These are phyloP conservation scores for Aspergillus niger DNA, from an alignment of 2,329 filamentous ascomycete species.

Conservation along the genomic window DNA sequence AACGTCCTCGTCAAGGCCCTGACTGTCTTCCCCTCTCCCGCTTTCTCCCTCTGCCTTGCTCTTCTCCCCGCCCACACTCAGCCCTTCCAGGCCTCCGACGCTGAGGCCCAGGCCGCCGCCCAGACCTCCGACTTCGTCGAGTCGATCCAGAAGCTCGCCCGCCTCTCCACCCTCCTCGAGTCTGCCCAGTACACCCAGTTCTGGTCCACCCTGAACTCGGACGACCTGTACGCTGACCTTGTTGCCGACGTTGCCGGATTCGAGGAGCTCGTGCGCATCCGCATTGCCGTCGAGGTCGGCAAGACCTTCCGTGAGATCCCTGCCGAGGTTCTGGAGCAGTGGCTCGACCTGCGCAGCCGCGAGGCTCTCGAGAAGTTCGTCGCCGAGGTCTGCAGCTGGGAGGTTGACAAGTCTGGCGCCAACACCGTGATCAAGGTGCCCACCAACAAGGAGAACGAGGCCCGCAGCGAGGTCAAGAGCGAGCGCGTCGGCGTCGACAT, in stretches of 20 bases:
- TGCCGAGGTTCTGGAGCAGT: conserved; percentile 68
- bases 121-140: conserved; percentile 66
- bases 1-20: conserved; percentile 98
- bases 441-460: conserved; percentile 95
- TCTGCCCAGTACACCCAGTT: conserved; percentile 87
- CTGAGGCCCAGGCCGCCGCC: conserved; percentile 43
- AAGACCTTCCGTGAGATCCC: conserved; percentile 76
- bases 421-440: conserved; percentile 69
- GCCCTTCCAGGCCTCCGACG: conserved; percentile 57
- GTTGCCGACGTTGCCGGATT: conserved; percentile 93
- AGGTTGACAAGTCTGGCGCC: conserved; percentile 60
- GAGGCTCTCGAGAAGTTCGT: conserved; percentile 75
- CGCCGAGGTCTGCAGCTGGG: conserved; percentile 83
- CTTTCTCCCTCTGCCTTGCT: conserved; percentile 91
- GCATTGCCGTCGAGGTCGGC: conserved; percentile 84
- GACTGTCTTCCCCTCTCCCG: conserved; percentile 92
- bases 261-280: conserved; percentile 87
- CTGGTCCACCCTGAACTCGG: conserved; percentile 89
- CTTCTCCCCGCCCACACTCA: conserved; percentile 86
- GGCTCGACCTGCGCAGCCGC: conserved; percentile 69
- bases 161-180: conserved; percentile 83
- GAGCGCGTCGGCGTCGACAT: conserved; percentile 74
- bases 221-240: conserved; percentile 94
- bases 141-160: conserved; percentile 83
- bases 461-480: conserved; percentile 89